Percentiles rank a stretch among this genome's conserved stretches.
phyloP scores from a whole-genome alignment of 2,329 filamentous ascomycete genomes.

The Beauveria rudraprayagi region DNA sequence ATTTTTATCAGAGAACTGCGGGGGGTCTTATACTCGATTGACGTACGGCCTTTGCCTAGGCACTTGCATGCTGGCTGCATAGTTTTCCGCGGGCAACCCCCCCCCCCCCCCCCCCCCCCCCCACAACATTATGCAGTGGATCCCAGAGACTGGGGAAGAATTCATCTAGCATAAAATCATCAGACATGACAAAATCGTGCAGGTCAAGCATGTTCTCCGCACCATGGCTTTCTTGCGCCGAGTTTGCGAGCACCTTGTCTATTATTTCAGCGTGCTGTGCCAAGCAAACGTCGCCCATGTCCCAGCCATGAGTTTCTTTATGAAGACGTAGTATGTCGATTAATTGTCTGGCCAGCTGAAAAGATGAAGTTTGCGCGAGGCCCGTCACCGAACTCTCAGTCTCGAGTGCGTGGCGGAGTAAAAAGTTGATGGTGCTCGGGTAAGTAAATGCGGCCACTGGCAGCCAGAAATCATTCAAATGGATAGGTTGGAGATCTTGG shows the following conservation, averaged over 20 bases:
- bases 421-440: conserved; percentile 41
- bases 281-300: conserved; percentile 42
- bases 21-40: not conserved
- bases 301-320: conserved; percentile 34
- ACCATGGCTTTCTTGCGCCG: conserved; percentile 17
- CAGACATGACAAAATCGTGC: conserved; percentile 23
- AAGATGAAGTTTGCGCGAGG: conserved; percentile 29
- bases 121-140: conserved; percentile 26
- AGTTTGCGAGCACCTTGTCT: conserved; percentile 31
- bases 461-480: conserved; percentile 43
- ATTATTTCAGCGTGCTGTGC: conserved; percentile 39
- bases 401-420: conserved; percentile 40
- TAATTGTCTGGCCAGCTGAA: conserved; percentile 36
- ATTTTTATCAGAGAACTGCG: not conserved
- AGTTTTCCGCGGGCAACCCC: conserved; percentile 13
- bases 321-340: conserved; percentile 31
- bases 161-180: conserved; percentile 27
- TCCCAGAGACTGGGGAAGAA: conserved; percentile 29
- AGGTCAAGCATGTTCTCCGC: conserved; percentile 15
- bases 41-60: not conserved
- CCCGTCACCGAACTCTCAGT: conserved; percentile 28
- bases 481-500: conserved; percentile 34
- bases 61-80: not conserved
- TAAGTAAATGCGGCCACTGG: conserved; percentile 39
- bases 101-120: not conserved